These are phyloP conservation scores for Auxenochlorella protothecoides DNA, from an alignment of 139 green algal genomes.

Conservation along the genomic window DNA sequence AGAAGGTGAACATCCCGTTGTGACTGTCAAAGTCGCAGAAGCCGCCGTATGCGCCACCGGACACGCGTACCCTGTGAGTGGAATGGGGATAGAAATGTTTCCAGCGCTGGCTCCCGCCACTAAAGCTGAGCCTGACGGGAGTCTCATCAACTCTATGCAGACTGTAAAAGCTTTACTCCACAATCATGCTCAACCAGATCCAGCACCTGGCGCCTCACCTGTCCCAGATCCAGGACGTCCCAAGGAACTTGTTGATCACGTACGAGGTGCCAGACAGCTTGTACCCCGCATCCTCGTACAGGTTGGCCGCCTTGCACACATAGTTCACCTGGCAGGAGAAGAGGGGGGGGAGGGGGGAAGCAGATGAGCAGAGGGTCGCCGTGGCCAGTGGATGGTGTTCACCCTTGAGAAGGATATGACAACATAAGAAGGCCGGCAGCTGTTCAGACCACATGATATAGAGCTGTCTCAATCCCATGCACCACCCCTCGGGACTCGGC, in stretches of 20 bases:
- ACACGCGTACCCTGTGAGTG: constrained; percentile 40
- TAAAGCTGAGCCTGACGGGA: too few relatives aligned
- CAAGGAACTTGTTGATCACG: constrained; percentile 94
- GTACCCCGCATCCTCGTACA: constrained; percentile 91
- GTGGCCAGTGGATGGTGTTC: too few relatives aligned
- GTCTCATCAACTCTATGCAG: not conserved
- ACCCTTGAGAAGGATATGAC: too few relatives aligned
- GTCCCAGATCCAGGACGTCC: constrained; percentile 97
- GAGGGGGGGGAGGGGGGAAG: not conserved
- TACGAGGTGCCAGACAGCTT: constrained; percentile 76
- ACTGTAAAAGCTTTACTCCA: not conserved
- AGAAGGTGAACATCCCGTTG: constrained; percentile 82
- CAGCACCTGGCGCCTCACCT: constrained; percentile 38
- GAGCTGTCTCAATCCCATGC: not conserved
- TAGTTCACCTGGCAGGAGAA: constrained; percentile 87
- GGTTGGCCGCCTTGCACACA: constrained; percentile 93
- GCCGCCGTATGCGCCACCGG: constrained; percentile 94
- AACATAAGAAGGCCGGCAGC: too few relatives aligned
- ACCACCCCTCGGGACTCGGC: constrained; percentile 15
- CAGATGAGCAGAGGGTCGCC: not conserved
- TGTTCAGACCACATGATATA: too few relatives aligned
- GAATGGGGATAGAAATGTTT: not conserved
- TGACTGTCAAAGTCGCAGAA: constrained; percentile 96
- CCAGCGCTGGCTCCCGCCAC: too few relatives aligned
- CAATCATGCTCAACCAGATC: not conserved